These are phyloP conservation scores for Zychaea mexicana DNA, from an alignment of 371 early-diverging fungal genomes.

Conservation along the genomic window DNA sequence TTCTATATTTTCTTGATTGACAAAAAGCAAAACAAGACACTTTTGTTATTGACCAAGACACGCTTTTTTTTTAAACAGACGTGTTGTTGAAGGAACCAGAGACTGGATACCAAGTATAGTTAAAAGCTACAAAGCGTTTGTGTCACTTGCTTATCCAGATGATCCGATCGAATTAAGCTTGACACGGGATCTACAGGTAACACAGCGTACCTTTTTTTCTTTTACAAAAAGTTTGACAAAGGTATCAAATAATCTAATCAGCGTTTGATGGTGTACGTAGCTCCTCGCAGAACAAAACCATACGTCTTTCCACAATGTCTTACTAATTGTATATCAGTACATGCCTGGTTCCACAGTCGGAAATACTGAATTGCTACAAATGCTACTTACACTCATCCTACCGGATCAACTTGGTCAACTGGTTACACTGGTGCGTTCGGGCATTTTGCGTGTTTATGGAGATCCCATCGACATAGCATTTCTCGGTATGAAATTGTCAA, in stretches of 20 bases:
- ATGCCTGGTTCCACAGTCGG: constrained; percentile 22
- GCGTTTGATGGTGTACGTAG: constrained; percentile 12
- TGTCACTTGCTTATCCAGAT: neutral
- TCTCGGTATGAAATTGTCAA: constrained; percentile 9
- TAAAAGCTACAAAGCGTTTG: neutral
- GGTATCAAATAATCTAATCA: neutral
- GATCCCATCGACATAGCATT: constrained; percentile 12
- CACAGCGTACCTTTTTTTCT: neutral
- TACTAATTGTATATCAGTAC: constrained; percentile 31
- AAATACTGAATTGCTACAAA: constrained; percentile 23
- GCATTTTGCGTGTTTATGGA: constrained; percentile 27
- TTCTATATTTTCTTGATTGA: neutral
- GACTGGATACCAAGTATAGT: constrained; percentile 7
- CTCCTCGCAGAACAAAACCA: constrained; percentile 33
- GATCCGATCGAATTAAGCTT: constrained; percentile 18
- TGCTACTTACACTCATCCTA: constrained; percentile 24
- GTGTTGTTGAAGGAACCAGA: neutral
- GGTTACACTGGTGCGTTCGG: constrained; percentile 20
- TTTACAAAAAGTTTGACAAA: no score
- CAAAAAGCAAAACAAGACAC: neutral
- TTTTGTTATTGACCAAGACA: neutral
- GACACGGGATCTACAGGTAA: constrained; percentile 32
- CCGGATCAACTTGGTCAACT: constrained; percentile 34
- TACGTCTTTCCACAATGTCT: constrained; percentile 18
- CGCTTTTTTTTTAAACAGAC: neutral